phyloP scores from a whole-genome alignment of 768 basidiomycete species.

The Rhodotorula toruloides region DNA sequence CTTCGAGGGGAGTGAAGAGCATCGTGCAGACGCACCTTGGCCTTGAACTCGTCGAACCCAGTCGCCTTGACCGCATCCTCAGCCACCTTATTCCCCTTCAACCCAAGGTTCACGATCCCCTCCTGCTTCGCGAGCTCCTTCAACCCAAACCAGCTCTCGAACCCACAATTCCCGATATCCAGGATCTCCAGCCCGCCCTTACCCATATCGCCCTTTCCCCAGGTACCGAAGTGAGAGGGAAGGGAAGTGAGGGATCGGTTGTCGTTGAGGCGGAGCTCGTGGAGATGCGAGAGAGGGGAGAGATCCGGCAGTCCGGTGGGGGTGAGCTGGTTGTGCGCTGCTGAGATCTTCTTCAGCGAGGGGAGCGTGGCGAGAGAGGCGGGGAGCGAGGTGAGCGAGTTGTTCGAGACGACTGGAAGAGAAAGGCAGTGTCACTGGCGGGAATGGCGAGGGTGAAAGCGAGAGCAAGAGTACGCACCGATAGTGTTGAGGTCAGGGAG shows the following conservation, averaged over 20 bases:
- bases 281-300: conserved; percentile 27
- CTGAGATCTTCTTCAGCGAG: conserved; percentile 40
- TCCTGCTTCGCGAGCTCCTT: conserved; percentile 26
- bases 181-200: conserved; percentile 31
- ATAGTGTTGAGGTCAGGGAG: conserved; percentile 35
- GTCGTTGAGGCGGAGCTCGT: conserved; percentile 37
- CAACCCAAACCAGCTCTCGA: conserved; percentile 38
- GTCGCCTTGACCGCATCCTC: conserved; percentile 23
- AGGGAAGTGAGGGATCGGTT: conserved; percentile 30
- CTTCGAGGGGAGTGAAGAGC: background rate
- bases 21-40: conserved; percentile 13
- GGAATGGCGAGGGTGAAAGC: background rate
- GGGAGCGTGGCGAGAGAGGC: conserved; percentile 28
- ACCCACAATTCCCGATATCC: conserved; percentile 32
- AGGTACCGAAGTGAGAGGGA: conserved; percentile 29
- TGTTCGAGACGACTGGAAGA: conserved; percentile 37
- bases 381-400: conserved; percentile 32
- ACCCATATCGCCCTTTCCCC: conserved; percentile 23
- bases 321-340: conserved; percentile 39
- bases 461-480: background rate
- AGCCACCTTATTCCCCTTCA: conserved; percentile 38
- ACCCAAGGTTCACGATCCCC: conserved; percentile 36
- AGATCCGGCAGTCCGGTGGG: conserved; percentile 33
- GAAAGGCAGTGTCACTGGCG: background rate
- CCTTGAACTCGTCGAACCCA: conserved; percentile 31